A percentile compares a stretch with the other conserved stretches of the same genome.
Evolutionary conservation across 805 yeast species (phyloP).

Genomic region (Ogataea kodamae): DNA sequence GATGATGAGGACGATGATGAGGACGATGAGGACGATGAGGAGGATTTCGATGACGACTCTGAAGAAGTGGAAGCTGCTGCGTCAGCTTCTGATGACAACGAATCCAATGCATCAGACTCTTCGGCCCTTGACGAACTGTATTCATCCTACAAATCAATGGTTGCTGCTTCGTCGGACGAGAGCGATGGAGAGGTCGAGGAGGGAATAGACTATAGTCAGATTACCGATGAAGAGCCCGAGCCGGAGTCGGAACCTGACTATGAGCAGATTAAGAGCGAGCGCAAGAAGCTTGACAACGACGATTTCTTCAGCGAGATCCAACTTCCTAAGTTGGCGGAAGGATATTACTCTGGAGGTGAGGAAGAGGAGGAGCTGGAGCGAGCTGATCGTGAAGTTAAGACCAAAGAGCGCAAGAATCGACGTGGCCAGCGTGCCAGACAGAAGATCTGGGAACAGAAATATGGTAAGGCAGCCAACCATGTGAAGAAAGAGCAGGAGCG

Average conservation of each 20-base stretch:
- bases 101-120: too few relatives aligned
- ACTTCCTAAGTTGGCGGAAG: slow-evolving; percentile 71
- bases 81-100: slow-evolving; percentile 7
- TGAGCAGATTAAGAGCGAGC: slow-evolving; percentile 53
- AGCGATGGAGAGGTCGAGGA: slow-evolving; percentile 29
- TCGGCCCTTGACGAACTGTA: slow-evolving; percentile 22
- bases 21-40: slow-evolving; percentile 14
- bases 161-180: slow-evolving; percentile 44
- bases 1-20: slow-evolving; percentile 12
- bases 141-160: slow-evolving; percentile 28
- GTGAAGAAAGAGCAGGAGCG: slow-evolving; percentile 62
- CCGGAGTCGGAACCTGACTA: slow-evolving; percentile 33
- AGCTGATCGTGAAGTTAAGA: slow-evolving; percentile 45
- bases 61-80: slow-evolving; percentile 9
- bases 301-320: slow-evolving; percentile 40
- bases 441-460: slow-evolving; percentile 92
- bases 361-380: slow-evolving; percentile 52
- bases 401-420: slow-evolving; percentile 71
- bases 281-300: slow-evolving; percentile 29
- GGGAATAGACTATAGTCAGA: slow-evolving; percentile 49
- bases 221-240: slow-evolving; percentile 64
- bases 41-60: slow-evolving; percentile 9
- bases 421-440: slow-evolving; percentile 97
- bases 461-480: slow-evolving; percentile 81
- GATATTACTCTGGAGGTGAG: slow-evolving; percentile 79